phyloP scores from a whole-genome alignment of 805 yeast genomes.

The Metschnikowia peoriensis region DNA sequence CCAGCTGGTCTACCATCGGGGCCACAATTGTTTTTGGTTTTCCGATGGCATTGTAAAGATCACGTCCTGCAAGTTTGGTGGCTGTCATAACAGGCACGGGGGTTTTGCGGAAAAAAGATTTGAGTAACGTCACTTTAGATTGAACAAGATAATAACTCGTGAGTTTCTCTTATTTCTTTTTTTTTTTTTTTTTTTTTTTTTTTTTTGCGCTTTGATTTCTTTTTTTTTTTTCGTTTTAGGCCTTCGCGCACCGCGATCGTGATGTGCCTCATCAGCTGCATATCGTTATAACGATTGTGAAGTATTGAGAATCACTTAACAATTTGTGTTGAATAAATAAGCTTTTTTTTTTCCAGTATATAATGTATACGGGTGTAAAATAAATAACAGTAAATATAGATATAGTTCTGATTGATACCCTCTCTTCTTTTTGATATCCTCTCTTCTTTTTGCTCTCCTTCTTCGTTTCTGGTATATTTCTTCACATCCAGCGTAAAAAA shows the following conservation, averaged over 20 bases:
- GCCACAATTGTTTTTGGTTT: conserved; percentile 85
- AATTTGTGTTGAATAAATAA: background rate
- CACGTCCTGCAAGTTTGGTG: conserved; percentile 53
- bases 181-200: background rate
- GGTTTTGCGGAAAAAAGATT: background rate
- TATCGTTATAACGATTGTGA: background rate
- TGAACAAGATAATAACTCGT: background rate
- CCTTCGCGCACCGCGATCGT: background rate
- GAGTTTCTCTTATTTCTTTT: too few species aligned
- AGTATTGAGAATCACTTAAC: too few species aligned
- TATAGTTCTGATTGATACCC: too few species aligned
- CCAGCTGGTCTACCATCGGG: conserved; percentile 98
- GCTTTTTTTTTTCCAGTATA: background rate
- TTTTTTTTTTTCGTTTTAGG: background rate
- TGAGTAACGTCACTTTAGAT: conserved; percentile 6
- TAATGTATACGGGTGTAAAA: background rate
- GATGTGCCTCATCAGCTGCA: background rate
- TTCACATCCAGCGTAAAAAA: background rate
- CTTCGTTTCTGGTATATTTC: too few species aligned
- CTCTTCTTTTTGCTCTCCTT: too few species aligned
- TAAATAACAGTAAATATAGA: too few species aligned
- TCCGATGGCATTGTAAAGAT: conserved; percentile 66
- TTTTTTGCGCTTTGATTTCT: background rate
- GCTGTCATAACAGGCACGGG: conserved; percentile 13
- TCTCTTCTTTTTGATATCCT: too few species aligned